A percentile compares a stretch with the other conserved stretches of the same genome.
phyloP scores from a whole-genome alignment of 768 basidiomycete genomes.

The Basidioascus undulatus region DNA sequence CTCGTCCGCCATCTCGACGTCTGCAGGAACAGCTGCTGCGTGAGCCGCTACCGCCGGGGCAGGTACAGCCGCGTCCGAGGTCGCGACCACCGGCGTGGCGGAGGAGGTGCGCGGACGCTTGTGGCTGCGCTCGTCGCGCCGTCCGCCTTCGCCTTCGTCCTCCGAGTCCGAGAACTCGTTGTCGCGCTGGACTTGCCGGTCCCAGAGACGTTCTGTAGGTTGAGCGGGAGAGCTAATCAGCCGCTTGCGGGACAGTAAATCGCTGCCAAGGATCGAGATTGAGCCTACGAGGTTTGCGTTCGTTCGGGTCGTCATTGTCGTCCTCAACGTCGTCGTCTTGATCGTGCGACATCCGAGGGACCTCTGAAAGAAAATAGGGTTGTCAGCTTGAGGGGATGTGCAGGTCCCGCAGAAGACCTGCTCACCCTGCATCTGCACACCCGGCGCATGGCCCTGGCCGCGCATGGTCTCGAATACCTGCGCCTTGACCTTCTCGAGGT shows the following conservation, averaged over 20 bases:
- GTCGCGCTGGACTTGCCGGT: conserved; percentile 57
- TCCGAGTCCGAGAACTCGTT: conserved; percentile 90
- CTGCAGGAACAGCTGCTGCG: too few relatives aligned
- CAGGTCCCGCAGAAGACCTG: background rate
- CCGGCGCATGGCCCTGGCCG: conserved; percentile 64
- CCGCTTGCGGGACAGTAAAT: too few relatives aligned
- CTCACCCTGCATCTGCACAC: conserved; percentile 71
- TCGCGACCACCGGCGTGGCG: too few relatives aligned
- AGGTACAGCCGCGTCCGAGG: too few relatives aligned
- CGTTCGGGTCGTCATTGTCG: conserved; percentile 52
- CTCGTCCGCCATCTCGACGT: too few relatives aligned
- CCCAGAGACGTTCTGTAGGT: conserved; percentile 36
- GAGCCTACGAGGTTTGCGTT: conserved; percentile 36
- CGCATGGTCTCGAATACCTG: conserved; percentile 80
- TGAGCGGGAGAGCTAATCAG: background rate
- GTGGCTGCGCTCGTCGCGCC: conserved; percentile 27
- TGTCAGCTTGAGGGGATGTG: background rate
- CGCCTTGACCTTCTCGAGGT: conserved; percentile 73
- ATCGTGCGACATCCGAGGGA: conserved; percentile 52
- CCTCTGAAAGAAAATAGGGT: conserved; percentile 27
- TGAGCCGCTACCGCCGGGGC: too few relatives aligned
- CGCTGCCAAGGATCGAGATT: background rate
- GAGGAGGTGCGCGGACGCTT: too few relatives aligned
- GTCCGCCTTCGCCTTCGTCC: conserved; percentile 78
- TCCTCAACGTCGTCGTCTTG: conserved; percentile 78